Percentiles rank a stretch among this genome's conserved stretches.
Conservation (phyloP, 176 grass and related monocot genomes). For the Rhipidocladum racemiflorum region DNA sequence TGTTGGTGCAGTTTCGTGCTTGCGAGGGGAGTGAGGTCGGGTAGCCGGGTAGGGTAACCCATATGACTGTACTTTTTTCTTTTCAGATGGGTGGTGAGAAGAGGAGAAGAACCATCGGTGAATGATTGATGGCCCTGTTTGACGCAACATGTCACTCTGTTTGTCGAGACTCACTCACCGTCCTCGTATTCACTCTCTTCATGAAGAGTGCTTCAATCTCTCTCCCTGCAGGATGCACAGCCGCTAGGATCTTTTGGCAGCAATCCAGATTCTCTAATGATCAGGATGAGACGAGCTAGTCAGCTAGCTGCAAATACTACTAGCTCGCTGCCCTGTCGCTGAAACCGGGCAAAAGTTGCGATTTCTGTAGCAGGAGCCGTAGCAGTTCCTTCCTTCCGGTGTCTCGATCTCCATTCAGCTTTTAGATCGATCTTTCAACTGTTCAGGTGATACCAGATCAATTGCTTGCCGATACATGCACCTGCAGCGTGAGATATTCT, state of each 20-base stretch:
- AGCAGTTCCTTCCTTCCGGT: not conserved
- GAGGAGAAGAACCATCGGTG: slow-evolving; percentile 28
- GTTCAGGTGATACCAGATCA: not conserved
- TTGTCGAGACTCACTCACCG: not conserved
- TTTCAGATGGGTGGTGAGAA: not conserved
- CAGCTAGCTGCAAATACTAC: not conserved
- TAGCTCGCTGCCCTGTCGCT: not conserved
- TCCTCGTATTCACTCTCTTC: slow-evolving; percentile 47
- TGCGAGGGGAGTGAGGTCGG: not conserved
- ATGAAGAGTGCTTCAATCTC: too few relatives aligned
- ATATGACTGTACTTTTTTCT: not conserved
- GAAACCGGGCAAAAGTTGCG: not conserved
- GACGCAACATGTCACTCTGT: slow-evolving; percentile 25
- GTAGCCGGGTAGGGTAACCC: not conserved
- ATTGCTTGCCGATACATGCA: not conserved
- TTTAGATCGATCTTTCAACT: not conserved
- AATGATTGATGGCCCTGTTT: slow-evolving; percentile 20
- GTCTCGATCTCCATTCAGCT: not conserved
- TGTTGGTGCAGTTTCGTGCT: slow-evolving; percentile 16
- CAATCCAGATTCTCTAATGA: not conserved
- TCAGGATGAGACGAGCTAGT: not conserved
- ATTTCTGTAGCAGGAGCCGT: not conserved
- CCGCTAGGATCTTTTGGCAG: not conserved
- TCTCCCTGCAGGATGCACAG: not conserved
- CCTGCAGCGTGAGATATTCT: not conserved